These are phyloP conservation scores for Parastagonospora avenae DNA, from an alignment of 2,329 filamentous ascomycete genomes.

Conservation along the genomic window DNA sequence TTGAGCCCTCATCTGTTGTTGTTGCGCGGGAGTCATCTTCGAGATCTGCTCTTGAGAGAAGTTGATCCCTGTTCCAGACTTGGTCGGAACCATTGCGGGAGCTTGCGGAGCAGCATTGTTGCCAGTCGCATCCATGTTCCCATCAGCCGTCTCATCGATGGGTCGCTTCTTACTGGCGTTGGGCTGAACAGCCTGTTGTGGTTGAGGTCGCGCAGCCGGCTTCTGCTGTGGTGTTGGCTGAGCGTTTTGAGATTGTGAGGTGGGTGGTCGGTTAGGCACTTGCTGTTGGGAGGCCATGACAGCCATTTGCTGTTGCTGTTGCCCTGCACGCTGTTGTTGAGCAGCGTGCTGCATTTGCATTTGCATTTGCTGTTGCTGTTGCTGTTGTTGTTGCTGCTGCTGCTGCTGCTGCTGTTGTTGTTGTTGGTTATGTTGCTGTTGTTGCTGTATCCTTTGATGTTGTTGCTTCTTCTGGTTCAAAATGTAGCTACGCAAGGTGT, in stretches of 20 bases:
- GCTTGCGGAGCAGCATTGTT: slow-evolving; percentile 40
- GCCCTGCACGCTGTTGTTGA: slow-evolving; percentile 11
- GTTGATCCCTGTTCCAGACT: slow-evolving; percentile 37
- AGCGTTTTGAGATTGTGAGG: slow-evolving; percentile 25
- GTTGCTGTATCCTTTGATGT: slow-evolving; percentile 10
- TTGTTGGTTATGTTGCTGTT: slow-evolving; percentile 12
- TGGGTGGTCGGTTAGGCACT: slow-evolving; percentile 27
- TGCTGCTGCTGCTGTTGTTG: slow-evolving; percentile 12
- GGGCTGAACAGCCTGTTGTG: slow-evolving; percentile 19
- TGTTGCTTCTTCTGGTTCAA: slow-evolving; percentile 26
- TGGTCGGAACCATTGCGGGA: slow-evolving; percentile 40
- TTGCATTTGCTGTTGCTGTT: slow-evolving; percentile 9
- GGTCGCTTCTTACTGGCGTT: slow-evolving; percentile 43
- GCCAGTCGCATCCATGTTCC: slow-evolving; percentile 31
- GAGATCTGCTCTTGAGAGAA: slow-evolving; percentile 42
- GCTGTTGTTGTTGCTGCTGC: slow-evolving; percentile 21
- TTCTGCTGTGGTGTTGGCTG: slow-evolving; percentile 32
- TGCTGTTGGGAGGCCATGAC: slow-evolving; percentile 22
- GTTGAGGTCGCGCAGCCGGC: slow-evolving; percentile 21
- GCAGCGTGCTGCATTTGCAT: slow-evolving; percentile 3
- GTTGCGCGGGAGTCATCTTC: slow-evolving; percentile 39
- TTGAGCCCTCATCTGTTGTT: slow-evolving; percentile 38
- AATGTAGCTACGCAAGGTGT: slow-evolving; percentile 35
- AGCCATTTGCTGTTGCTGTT: slow-evolving; percentile 27
- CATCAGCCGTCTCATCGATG: slow-evolving; percentile 51